Percentiles rank a stretch among this genome's conserved stretches.
phyloP scores from a whole-genome alignment of 2,329 filamentous ascomycete genomes.

The Akanthomyces lecanii region DNA sequence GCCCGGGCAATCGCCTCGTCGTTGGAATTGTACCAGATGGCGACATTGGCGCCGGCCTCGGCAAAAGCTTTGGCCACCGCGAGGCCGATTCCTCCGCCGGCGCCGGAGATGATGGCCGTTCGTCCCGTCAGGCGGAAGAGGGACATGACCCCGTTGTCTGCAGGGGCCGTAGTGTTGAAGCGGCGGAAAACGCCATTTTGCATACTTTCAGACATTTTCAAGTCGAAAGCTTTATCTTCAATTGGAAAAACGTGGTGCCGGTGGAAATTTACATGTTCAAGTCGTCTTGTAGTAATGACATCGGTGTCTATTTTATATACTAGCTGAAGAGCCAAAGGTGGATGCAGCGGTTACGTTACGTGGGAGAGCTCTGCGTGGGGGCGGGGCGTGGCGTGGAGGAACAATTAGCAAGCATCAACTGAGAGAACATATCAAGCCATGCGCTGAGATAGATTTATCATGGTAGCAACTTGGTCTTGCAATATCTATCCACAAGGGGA shows the following conservation, averaged over 20 bases:
- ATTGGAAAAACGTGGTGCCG: not conserved
- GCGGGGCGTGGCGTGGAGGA: too few relatives aligned
- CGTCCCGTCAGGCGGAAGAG: constrained; percentile 67
- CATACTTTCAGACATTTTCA: not conserved
- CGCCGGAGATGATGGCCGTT: constrained; percentile 66
- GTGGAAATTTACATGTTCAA: too few relatives aligned
- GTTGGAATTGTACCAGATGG: constrained; percentile 70
- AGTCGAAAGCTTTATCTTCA: not conserved
- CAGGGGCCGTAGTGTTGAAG: not conserved
- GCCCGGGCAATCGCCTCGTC: constrained; percentile 59
- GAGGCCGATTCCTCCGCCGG: constrained; percentile 63
- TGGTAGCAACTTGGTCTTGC: too few relatives aligned
- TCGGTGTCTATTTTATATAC: too few relatives aligned
- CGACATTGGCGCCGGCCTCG: constrained; percentile 68
- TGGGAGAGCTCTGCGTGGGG: too few relatives aligned
- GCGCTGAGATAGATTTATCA: too few relatives aligned
- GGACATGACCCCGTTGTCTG: constrained; percentile 1
- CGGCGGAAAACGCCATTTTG: constrained; percentile 7
- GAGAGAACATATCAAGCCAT: too few relatives aligned
- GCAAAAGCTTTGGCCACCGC: constrained; percentile 60
- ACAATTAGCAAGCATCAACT: too few relatives aligned
- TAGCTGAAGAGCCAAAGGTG: too few relatives aligned
- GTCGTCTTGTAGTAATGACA: too few relatives aligned
- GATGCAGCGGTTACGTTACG: too few relatives aligned
- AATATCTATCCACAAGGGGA: too few relatives aligned